Conservation (phyloP, 2,329 filamentous ascomycete genomes). For the Ophiosphaerella korrae region DNA sequence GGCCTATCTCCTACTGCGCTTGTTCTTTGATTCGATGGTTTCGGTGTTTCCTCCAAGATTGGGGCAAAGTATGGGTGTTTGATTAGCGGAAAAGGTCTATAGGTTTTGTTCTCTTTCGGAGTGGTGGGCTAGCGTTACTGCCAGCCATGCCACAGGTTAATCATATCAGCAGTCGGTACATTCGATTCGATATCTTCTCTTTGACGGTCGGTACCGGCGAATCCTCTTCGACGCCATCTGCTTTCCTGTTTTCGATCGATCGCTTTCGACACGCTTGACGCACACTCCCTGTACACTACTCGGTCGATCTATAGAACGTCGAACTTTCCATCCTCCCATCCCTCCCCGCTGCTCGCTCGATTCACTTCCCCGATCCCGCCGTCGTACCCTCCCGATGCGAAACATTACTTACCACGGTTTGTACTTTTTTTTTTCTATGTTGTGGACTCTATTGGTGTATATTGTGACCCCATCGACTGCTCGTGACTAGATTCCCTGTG, state of each 20-base stretch:
- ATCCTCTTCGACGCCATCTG: slow-evolving; percentile 41
- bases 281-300: slow-evolving; percentile 45
- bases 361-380: slow-evolving; percentile 8
- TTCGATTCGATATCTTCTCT: slow-evolving; percentile 34
- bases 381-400: slow-evolving; percentile 4
- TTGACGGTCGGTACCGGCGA: slow-evolving; percentile 45
- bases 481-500: neutral
- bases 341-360: slow-evolving; percentile 11
- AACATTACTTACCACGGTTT: neutral
- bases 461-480: neutral
- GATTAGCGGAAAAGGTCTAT: slow-evolving; percentile 28
- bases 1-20: slow-evolving; percentile 12
- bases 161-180: slow-evolving; percentile 42
- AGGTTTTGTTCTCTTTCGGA: slow-evolving; percentile 28
- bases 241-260: slow-evolving; percentile 38
- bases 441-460: too few relatives aligned
- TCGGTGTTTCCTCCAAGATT: slow-evolving; percentile 25
- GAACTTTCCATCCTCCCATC: slow-evolving; percentile 28
- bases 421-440: neutral
- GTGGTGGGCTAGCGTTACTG: slow-evolving; percentile 31
- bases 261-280: slow-evolving; percentile 39
- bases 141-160: slow-evolving; percentile 41
- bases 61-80: slow-evolving; percentile 30
- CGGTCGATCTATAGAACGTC: slow-evolving; percentile 43
- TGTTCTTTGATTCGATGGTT: slow-evolving; percentile 21